A percentile compares a stretch with the other conserved stretches of the same genome.
phyloP scores from a whole-genome alignment of 2,329 filamentous ascomycete species.

The Boeremia lycopersici region DNA sequence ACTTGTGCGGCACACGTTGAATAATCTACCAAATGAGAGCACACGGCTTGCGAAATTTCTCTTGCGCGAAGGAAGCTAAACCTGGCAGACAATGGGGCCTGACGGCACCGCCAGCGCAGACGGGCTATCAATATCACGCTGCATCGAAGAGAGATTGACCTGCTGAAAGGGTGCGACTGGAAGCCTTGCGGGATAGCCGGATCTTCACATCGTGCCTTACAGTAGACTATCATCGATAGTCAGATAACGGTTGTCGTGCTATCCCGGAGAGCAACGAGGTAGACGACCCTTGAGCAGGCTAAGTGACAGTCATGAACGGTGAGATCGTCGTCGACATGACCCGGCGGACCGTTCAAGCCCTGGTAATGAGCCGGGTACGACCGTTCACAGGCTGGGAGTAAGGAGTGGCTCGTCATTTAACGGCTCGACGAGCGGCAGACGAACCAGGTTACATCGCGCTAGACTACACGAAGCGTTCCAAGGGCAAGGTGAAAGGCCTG shows the following conservation, averaged over 20 bases:
- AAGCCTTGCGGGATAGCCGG: constrained; percentile 11
- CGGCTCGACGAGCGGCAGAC: constrained; percentile 38
- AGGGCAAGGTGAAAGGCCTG: constrained; percentile 33
- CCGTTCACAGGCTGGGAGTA: constrained; percentile 29
- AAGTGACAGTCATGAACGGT: constrained; percentile 9
- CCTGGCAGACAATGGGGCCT: constrained; percentile 31
- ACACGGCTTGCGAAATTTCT: constrained; percentile 30
- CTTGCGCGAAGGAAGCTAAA: constrained; percentile 38
- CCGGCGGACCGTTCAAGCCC: constrained; percentile 44
- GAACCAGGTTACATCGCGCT: constrained; percentile 27
- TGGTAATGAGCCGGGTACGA: constrained; percentile 44
- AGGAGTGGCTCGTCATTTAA: constrained; percentile 32
- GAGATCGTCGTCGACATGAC: constrained; percentile 26
- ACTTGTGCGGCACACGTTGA: constrained; percentile 28
- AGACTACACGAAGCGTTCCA: constrained; percentile 22
- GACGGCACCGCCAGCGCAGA: constrained; percentile 35
- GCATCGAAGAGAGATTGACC: constrained; percentile 35
- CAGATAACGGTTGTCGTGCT: not conserved
- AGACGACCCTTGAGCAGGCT: not conserved
- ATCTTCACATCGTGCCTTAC: constrained; percentile 1
- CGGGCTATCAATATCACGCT: constrained; percentile 37
- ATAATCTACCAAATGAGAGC: constrained; percentile 31
- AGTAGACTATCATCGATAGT: not conserved
- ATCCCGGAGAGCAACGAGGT: not conserved
- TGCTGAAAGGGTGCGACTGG: constrained; percentile 15